These are phyloP conservation scores for Xylariaceae sp. DNA, from an alignment of 2,329 filamentous ascomycete species.

Conservation along the genomic window DNA sequence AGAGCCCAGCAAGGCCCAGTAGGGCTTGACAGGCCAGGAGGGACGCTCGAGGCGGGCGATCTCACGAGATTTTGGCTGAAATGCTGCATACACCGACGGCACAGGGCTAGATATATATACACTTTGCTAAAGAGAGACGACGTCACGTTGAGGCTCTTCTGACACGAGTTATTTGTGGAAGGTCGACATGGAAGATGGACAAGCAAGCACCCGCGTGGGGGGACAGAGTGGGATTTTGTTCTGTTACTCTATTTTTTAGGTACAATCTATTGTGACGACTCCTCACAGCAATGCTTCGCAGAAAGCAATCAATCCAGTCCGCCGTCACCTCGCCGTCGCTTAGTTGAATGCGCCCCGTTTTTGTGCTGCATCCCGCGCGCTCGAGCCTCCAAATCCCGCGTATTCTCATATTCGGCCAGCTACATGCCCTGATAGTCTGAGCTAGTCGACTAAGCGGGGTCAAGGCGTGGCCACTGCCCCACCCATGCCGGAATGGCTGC, in stretches of 20 bases:
- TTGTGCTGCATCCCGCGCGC: too few relatives aligned
- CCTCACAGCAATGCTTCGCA: too few relatives aligned
- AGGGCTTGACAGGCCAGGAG: constrained; percentile 5
- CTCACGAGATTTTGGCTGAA: constrained; percentile 9
- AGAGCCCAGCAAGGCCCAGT: not conserved
- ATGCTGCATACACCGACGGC: constrained; percentile 13
- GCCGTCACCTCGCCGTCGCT: not conserved
- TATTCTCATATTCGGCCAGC: too few relatives aligned
- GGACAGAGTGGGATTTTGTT: constrained; percentile 25
- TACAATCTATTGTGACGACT: too few relatives aligned
- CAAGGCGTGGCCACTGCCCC: too few relatives aligned
- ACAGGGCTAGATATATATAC: constrained; percentile 9
- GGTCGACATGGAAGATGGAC: constrained; percentile 28
- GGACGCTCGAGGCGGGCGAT: constrained; percentile 4
- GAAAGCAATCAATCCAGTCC: too few relatives aligned
- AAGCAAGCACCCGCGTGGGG: constrained; percentile 28
- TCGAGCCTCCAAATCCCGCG: too few relatives aligned
- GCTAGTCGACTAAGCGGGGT: too few relatives aligned
- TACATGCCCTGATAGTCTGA: too few relatives aligned
- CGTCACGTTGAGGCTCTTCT: constrained; percentile 30
- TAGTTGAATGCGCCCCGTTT: not conserved
- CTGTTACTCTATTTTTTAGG: constrained; percentile 6
- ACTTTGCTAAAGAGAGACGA: constrained; percentile 17
- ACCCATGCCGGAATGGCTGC: too few relatives aligned
- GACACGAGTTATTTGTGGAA: constrained; percentile 27